Evolutionary conservation across 441 rosid species (phyloP).

Genomic region (Pelargonium fulgidum): DNA sequence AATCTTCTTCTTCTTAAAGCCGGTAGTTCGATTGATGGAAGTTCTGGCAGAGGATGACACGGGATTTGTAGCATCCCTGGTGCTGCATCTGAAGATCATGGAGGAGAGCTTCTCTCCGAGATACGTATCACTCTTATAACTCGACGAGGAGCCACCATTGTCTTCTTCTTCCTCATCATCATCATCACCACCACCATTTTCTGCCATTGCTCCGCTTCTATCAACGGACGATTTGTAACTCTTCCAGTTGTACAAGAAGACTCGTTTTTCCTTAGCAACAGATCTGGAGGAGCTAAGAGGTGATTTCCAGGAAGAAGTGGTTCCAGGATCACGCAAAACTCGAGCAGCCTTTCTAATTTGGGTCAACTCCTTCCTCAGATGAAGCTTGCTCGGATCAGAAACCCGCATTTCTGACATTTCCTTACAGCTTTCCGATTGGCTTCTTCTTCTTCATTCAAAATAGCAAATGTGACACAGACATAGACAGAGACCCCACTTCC

Average conservation of each 20-base stretch:
- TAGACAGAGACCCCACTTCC: too few species aligned
- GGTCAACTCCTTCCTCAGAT: conserved; percentile 62
- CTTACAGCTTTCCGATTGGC: neutral
- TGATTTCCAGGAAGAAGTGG: conserved; percentile 81
- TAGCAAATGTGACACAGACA: neutral
- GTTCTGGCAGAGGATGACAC: conserved; percentile 33
- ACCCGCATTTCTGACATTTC: conserved; percentile 53
- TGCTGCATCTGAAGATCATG: conserved; percentile 42
- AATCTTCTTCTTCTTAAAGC: conserved; percentile 33
- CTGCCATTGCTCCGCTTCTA: conserved; percentile 25
- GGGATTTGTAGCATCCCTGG: conserved; percentile 40
- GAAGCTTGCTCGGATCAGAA: conserved; percentile 66
- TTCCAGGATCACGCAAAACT: conserved; percentile 83
- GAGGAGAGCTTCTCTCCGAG: conserved; percentile 47
- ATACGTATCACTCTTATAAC: conserved; percentile 49
- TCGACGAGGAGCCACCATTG: conserved; percentile 42
- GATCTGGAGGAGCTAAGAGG: conserved; percentile 73
- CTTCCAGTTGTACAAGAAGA: conserved; percentile 81
- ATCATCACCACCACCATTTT: conserved; percentile 17
- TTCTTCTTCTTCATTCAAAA: neutral
- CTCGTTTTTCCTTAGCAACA: conserved; percentile 35
- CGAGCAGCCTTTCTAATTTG: conserved; percentile 84
- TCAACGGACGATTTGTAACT: conserved; percentile 47
- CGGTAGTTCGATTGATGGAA: conserved; percentile 25
- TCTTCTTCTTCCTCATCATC: conserved; percentile 1